Evolutionary conservation across 805 yeast genomes (phyloP), one percentile per base, ranked within the genome.

Genomic region (Pichia pseudocactophila): DNA sequence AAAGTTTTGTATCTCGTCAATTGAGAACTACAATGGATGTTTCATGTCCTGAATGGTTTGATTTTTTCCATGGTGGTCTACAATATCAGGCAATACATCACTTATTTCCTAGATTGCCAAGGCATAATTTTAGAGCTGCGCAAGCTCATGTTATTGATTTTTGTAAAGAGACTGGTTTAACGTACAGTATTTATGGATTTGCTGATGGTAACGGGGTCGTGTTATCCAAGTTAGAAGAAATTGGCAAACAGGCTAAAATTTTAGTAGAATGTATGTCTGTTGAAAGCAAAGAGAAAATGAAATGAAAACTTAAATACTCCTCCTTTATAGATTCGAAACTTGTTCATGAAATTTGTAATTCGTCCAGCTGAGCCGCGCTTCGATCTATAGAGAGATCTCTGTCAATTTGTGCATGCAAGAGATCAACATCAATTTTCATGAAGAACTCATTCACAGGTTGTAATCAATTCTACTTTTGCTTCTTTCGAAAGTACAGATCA

Each of bases 21-120:
- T 57, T 87, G 3, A 71, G 96, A 52, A 88, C 96, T 2, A 87
- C 96, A 3, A 88, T 87, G 96, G 96, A 87, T 58, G 95, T 87
- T 28, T 90, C 82, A 53, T 87, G 96, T 65, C 96, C 96, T 2
- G 80, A 75, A 48, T 87, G 96, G 96, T 69, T 87, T 38, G 96
- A 87, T 59, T 88, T 77, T 53, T 69, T 87, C 55, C 96, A 87
- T 56, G 96, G 96, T 8, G 96, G 96, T 0, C 70, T 87, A 42
- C 96, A 87, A 61, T 87, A 85, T 66, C 96, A 87, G 58, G 92
- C 89, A 0, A 76, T 87, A 40, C 96, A 87, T 59, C 96, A 87
- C 58, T 67, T 88, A 52, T 87, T 87, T 60, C 96, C 96, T 25
- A 68, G 96, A 45, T 59, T 87, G 53, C 96, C 96, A 18, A 71